A percentile compares a stretch with the other conserved stretches of the same genome.
phyloP scores from a whole-genome alignment of 352 stramenopile species.

The Phytophthora sansomeana region DNA sequence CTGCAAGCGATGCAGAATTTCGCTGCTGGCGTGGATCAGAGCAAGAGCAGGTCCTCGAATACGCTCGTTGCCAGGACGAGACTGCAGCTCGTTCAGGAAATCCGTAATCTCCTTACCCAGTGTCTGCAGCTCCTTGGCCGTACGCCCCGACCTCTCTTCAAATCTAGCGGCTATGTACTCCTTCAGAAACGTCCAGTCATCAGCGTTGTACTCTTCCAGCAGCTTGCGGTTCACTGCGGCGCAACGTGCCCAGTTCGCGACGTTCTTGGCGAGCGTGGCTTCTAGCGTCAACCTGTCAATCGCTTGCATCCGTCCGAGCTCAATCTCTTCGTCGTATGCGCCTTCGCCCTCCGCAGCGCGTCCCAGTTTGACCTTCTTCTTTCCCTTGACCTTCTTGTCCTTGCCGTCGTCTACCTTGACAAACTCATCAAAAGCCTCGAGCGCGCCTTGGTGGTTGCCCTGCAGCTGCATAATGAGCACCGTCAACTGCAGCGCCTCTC shows the following conservation, averaged over 20 bases:
- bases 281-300: constrained; percentile 82
- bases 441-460: constrained; percentile 66
- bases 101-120: constrained; percentile 34
- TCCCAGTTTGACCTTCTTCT: constrained; percentile 43
- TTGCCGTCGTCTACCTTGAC: constrained; percentile 32
- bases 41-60: constrained; percentile 79
- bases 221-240: constrained; percentile 62
- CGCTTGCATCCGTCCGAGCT: constrained; percentile 80
- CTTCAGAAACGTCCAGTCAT: constrained; percentile 86
- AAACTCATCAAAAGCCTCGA: constrained; percentile 82
- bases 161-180: constrained; percentile 69
- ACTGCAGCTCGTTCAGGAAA: constrained; percentile 58
- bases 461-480: constrained; percentile 82
- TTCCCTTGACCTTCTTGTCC: constrained; percentile 24
- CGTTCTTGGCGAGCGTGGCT: constrained; percentile 61
- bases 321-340: constrained; percentile 85
- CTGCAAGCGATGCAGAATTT: constrained; percentile 54
- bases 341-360: constrained; percentile 76
- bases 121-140: constrained; percentile 33
- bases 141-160: constrained; percentile 27
- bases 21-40: constrained; percentile 59
- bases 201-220: constrained; percentile 74
- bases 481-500: constrained; percentile 74
- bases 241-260: constrained; percentile 61
- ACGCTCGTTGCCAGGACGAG: constrained; percentile 53